Base-by-base conservation (phyloP, 2,329 filamentous ascomycete species). In the Endocalyx cinctus region DNA sequence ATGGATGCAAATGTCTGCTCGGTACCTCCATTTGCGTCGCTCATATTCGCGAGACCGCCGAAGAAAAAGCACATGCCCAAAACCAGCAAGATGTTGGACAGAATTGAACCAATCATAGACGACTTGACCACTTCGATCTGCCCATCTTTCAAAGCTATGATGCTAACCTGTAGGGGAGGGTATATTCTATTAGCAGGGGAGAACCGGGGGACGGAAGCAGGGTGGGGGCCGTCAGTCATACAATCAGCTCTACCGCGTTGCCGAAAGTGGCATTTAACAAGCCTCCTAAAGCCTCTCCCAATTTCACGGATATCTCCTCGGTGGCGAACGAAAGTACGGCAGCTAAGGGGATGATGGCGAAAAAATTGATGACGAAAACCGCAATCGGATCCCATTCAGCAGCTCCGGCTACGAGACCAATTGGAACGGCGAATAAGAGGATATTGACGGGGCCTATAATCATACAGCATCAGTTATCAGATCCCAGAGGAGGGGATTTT, bases 91-190 rank as follows among this genome's bases (percentile, higher is more conserved):
- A 96, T 82, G 62, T 97, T 97, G 45, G 90, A 96, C 25, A 97
- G 71, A 49, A 97, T 94, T 53, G 86, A 94, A 29, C 92, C 90
- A 20, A 97, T 79, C 89, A 97, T 97, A 44, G 87, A 94, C 14
- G 90, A 84, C 65, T 97, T 92, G n/a, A 97, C 90, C 45, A 97
- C 89, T 51, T 90, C 82, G 55, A 96, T 94, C 64, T 97, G 84
- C 43, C 80, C 79, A 49, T 92, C 79, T 46, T 71, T 78, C 28
- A 98, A 74, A 13, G 92, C 92, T 44, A 97, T 84, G 48, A 97
- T 90, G 58, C 87, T 94, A 56, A 94, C 86, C 85, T 90, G 54
- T 13, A 38, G 19, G 29, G 31, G 28, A 44, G 26, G 11, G 32
- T 41, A n/a, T n/a, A n/a, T n/a, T n/a, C n/a, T 29, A 38, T 46